Evolutionary conservation across 805 yeast genomes (phyloP).

Genomic region (Alloascoidea africana): DNA sequence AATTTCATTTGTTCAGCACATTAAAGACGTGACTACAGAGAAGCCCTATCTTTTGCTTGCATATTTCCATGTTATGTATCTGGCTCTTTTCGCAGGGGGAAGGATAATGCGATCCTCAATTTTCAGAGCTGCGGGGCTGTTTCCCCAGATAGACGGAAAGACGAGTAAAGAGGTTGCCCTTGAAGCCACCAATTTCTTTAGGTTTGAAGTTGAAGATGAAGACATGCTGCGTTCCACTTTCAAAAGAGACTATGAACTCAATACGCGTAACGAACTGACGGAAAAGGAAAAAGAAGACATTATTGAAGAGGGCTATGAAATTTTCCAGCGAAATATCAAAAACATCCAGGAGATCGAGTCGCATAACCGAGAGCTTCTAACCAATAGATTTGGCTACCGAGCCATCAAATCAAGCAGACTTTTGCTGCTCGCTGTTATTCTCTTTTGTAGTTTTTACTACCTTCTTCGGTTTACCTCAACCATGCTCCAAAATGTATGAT

Average conservation of each 20-base stretch:
- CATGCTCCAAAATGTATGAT: background rate
- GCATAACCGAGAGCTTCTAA: slow-evolving; percentile 32
- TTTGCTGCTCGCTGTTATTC: background rate
- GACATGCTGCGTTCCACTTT: slow-evolving; percentile 46
- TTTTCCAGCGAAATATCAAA: slow-evolving; percentile 45
- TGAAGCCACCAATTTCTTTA: slow-evolving; percentile 56
- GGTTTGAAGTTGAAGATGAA: slow-evolving; percentile 55
- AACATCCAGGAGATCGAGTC: slow-evolving; percentile 54
- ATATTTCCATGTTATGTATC: slow-evolving; percentile 72
- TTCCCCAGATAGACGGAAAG: slow-evolving; percentile 59
- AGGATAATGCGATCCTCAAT: slow-evolving; percentile 53
- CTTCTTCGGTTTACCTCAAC: background rate
- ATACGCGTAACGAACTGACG: slow-evolving; percentile 53
- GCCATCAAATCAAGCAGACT: background rate
- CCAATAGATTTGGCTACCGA: background rate
- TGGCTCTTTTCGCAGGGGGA: slow-evolving; percentile 83
- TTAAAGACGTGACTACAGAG: slow-evolving; percentile 32
- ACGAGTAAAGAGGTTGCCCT: slow-evolving; percentile 45
- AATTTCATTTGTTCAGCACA: slow-evolving; percentile 46
- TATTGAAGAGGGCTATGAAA: slow-evolving; percentile 49
- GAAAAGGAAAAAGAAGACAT: slow-evolving; percentile 60
- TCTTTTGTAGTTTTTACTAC: background rate
- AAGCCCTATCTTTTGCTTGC: slow-evolving; percentile 66
- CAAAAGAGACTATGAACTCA: slow-evolving; percentile 65
- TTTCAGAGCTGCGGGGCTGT: slow-evolving; percentile 50